Conservation (phyloP, 495 filamentous ascomycete genomes). For the Ascobolus immersus region DNA sequence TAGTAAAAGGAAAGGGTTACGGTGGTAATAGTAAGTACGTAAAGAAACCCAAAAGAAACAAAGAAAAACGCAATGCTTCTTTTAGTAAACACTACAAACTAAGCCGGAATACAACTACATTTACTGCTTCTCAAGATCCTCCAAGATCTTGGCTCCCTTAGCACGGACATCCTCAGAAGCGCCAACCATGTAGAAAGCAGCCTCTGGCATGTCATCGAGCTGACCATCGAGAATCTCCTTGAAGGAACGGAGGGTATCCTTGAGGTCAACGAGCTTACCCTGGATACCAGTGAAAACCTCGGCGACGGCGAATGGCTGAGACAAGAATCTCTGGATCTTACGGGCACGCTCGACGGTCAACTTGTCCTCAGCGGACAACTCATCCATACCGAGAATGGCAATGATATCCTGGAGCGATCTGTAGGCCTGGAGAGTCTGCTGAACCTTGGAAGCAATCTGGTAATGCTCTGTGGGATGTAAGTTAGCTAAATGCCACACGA, state of each 20-base stretch:
- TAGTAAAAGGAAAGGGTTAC: no score
- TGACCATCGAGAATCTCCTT: constrained; percentile 91
- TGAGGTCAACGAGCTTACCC: constrained; percentile 86
- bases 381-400: constrained; percentile 99
- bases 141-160: constrained; percentile 99
- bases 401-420: constrained; percentile 99
- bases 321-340: constrained; percentile 98
- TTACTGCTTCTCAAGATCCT: constrained; percentile 63
- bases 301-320: constrained; percentile 95
- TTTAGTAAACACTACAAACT: no score
- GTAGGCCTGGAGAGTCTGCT: constrained; percentile 99
- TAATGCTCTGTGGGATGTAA: no score
- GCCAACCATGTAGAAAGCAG: constrained; percentile 54
- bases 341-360: constrained; percentile 98
- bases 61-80: no score
- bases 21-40: no score
- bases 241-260: constrained; percentile 93
- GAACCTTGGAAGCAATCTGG: constrained; percentile 73
- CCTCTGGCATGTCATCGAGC: constrained; percentile 84
- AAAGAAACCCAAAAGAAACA: no score
- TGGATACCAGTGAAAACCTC: constrained; percentile 56
- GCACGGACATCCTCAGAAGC: constrained; percentile 73
- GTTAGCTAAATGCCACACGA: no score
- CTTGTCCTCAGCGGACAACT: constrained; percentile 95
- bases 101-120: constrained; percentile 23